Percentiles rank a stretch among this genome's conserved stretches.
phyloP scores from a whole-genome alignment of 345 rosid genomes.

The Eucalyptus urophylla region DNA sequence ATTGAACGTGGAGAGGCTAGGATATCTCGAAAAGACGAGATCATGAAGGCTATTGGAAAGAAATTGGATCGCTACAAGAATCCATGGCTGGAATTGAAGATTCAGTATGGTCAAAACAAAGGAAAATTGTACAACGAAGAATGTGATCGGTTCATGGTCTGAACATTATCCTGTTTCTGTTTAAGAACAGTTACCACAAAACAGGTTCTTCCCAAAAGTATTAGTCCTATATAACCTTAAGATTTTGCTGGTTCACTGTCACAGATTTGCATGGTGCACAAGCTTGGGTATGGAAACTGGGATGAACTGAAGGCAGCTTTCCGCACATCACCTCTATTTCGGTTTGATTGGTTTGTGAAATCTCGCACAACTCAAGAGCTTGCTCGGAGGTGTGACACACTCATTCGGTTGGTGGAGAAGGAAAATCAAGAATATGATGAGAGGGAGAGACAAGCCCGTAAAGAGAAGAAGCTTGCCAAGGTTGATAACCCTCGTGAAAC shows the following conservation, averaged over 20 bases:
- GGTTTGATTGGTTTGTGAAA: conserved; percentile 97
- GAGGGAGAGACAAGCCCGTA: conserved; percentile 95
- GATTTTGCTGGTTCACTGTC: background rate
- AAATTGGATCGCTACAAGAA: conserved; percentile 96
- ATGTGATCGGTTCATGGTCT: conserved; percentile 88
- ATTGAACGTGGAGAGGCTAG: conserved; percentile 97
- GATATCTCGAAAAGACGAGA: conserved; percentile 93
- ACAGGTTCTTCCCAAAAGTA: background rate
- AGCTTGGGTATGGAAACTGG: conserved; percentile 98
- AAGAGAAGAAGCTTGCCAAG: conserved; percentile 97
- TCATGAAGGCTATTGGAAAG: conserved; percentile 98
- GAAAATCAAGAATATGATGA: conserved; percentile 96
- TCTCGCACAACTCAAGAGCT: conserved; percentile 93
- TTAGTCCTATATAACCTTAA: background rate
- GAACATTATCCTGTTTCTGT: background rate
- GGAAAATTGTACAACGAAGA: conserved; percentile 97
- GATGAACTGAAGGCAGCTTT: conserved; percentile 92
- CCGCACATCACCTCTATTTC: conserved; percentile 70
- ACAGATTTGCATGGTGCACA: conserved; percentile 97
- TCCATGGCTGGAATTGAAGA: conserved; percentile 96
- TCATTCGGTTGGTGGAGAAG: conserved; percentile 91
- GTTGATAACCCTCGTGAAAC: conserved; percentile 7
- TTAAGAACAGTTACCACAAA: background rate
- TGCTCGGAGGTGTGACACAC: conserved; percentile 93
- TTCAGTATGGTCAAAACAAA: conserved; percentile 96